These are phyloP conservation scores for Apophysomyces elegans DNA, from an alignment of 371 early-diverging fungal species.

Conservation along the genomic window DNA sequence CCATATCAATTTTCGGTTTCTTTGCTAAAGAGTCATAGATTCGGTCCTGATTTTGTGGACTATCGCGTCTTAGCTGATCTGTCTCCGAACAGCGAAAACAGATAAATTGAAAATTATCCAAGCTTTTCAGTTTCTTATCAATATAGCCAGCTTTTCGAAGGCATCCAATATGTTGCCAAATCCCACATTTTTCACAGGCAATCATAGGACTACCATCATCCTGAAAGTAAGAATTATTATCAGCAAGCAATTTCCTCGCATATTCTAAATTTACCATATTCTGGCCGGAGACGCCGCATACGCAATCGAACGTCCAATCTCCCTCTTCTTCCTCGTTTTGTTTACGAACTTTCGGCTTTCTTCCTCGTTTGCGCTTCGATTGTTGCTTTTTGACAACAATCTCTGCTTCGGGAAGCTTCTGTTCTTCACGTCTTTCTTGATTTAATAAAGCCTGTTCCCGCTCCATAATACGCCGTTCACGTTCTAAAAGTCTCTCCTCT, in stretches of 20 bases:
- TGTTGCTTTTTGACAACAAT: slow-evolving; percentile 15
- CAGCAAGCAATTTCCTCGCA: not conserved
- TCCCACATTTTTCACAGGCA: slow-evolving; percentile 69
- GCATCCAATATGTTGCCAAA: slow-evolving; percentile 77
- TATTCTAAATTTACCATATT: slow-evolving; percentile 48
- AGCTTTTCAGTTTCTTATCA: slow-evolving; percentile 26
- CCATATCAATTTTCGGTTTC: not conserved
- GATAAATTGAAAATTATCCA: slow-evolving; percentile 45
- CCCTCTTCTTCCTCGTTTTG: slow-evolving; percentile 51
- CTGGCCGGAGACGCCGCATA: slow-evolving; percentile 60
- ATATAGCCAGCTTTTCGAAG: slow-evolving; percentile 53
- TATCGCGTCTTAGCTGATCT: slow-evolving; percentile 4
- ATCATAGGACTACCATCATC: slow-evolving; percentile 80
- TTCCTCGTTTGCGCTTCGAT: slow-evolving; percentile 34
- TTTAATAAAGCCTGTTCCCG: slow-evolving; percentile 44
- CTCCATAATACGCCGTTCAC: slow-evolving; percentile 55
- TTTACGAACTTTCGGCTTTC: slow-evolving; percentile 30
- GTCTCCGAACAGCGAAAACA: slow-evolving; percentile 44
- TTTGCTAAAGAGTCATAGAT: not conserved
- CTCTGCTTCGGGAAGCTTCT: slow-evolving; percentile 17
- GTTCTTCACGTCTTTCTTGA: slow-evolving; percentile 24
- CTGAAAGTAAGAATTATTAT: slow-evolving; percentile 28
- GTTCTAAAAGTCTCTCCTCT: slow-evolving; percentile 52
- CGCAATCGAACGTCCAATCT: slow-evolving; percentile 59
- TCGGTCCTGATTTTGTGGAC: not conserved